Percentiles rank a stretch among this genome's conserved stretches.
These are phyloP conservation scores for Silene vulgaris DNA, from an alignment of 179 eudicot genomes.

Conservation along the genomic window DNA sequence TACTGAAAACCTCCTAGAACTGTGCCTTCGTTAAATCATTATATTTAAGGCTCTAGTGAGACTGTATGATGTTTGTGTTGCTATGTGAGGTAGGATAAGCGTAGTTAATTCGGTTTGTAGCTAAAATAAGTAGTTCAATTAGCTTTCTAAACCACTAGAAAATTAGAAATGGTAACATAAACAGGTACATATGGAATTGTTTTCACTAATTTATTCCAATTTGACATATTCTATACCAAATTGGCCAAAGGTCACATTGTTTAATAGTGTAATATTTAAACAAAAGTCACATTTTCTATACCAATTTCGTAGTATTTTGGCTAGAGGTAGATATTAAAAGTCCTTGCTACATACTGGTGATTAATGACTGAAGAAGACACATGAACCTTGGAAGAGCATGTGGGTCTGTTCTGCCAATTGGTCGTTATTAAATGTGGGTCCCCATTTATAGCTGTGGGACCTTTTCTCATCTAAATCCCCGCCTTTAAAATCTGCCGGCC, in stretches of 20 bases:
- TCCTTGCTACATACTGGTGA: background rate
- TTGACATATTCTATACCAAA: background rate
- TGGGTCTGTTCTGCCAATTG: background rate
- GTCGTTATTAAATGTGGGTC: conserved; percentile 9
- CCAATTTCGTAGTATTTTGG: background rate
- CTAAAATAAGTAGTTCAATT: too few relatives aligned
- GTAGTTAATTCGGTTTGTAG: too few relatives aligned
- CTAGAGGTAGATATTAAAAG: conserved; percentile 4
- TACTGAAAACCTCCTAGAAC: background rate
- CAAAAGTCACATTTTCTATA: background rate
- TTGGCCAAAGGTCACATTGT: background rate
- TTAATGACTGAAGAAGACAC: conserved; percentile 7
- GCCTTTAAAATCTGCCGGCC: background rate
- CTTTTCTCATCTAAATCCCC: background rate
- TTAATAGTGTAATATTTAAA: background rate
- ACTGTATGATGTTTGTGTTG: too few relatives aligned
- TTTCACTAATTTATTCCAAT: background rate
- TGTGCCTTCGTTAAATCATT: too few relatives aligned
- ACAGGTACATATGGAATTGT: too few relatives aligned
- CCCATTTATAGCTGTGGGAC: conserved; percentile 2
- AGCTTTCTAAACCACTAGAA: too few relatives aligned
- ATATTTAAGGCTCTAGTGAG: too few relatives aligned
- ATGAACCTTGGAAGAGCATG: conserved; percentile 4
- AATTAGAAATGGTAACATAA: too few relatives aligned
- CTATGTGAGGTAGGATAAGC: too few relatives aligned